A percentile compares a stretch with the other conserved stretches of the same genome.
phyloP scores from a whole-genome alignment of 2,329 filamentous ascomycete genomes.

The Sporothrix curviconia region DNA sequence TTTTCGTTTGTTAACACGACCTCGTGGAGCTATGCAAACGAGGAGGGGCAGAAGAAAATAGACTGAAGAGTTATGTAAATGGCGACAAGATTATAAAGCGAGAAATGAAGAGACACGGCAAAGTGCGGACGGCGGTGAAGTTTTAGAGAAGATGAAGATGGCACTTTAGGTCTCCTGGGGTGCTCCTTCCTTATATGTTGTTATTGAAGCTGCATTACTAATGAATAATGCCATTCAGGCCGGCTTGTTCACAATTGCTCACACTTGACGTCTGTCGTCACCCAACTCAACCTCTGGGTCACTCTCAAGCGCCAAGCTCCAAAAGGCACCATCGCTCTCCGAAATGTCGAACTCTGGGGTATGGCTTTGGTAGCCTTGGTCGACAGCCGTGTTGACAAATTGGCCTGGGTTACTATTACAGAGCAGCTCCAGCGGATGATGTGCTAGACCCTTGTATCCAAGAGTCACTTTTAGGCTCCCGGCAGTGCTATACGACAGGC shows the following conservation, averaged over 20 bases:
- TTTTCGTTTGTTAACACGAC: no score
- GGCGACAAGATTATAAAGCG: no score
- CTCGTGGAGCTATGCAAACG: no score
- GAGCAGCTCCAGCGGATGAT: neutral
- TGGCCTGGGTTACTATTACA: neutral
- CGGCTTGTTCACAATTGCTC: neutral
- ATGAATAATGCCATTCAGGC: neutral
- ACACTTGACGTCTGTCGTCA: neutral
- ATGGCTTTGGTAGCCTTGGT: neutral
- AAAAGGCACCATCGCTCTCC: constrained; percentile 9
- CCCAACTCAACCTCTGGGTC: neutral
- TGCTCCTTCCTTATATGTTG: constrained; percentile 8
- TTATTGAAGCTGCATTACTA: neutral
- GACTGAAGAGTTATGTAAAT: no score
- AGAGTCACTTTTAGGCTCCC: neutral
- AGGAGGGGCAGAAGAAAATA: no score
- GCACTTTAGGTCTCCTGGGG: neutral
- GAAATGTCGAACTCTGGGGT: constrained; percentile 12
- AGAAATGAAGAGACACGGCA: no score
- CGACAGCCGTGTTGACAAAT: no score
- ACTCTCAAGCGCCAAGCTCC: neutral
- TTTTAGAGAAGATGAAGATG: neutral
- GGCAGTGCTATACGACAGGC: neutral
- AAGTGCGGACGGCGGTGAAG: no score
- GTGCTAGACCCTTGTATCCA: neutral